phyloP scores from a whole-genome alignment of 257 asterid species.

The Solanum paucissectum region DNA sequence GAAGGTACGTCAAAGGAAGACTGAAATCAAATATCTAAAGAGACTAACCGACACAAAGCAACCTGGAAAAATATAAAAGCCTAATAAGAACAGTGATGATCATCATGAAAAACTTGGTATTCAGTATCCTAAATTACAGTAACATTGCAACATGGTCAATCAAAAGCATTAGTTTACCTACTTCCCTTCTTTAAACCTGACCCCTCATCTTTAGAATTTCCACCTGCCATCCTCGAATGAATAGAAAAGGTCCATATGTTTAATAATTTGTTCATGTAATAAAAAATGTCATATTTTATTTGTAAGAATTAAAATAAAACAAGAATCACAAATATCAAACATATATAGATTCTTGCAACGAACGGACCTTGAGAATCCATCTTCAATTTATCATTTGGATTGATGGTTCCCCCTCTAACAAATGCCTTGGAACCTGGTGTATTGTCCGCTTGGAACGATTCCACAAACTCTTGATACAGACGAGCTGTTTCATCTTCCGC shows the following conservation, averaged over 20 bases:
- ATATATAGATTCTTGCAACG: conserved; percentile 19
- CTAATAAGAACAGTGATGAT: conserved; percentile 21
- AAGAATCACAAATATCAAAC: conserved; percentile 23
- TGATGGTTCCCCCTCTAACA: conserved; percentile 79
- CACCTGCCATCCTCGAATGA: conserved; percentile 99
- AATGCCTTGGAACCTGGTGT: conserved; percentile 80
- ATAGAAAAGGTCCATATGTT: conserved; percentile 90
- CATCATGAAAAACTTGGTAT: conserved; percentile 18
- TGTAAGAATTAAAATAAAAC: conserved; percentile 3
- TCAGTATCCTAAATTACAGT: conserved; percentile 36
- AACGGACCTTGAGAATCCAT: conserved; percentile 62
- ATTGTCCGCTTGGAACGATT: conserved; percentile 68
- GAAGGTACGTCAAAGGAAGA: neutral
- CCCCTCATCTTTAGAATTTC: conserved; percentile 99
- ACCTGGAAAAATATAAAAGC: conserved; percentile 11
- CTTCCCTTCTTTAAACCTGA: conserved; percentile 99
- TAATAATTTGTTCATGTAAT: conserved; percentile 66
- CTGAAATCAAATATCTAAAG: neutral
- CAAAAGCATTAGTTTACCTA: conserved; percentile 97
- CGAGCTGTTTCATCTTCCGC: conserved; percentile 88
- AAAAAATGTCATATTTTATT: conserved; percentile 36
- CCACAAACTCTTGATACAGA: conserved; percentile 69
- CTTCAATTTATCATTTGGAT: conserved; percentile 67
- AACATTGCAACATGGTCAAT: conserved; percentile 54
- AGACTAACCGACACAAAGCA: neutral